Base-by-base conservation (phyloP, 495 filamentous ascomycete genomes). In the Penicillium arizonense region DNA sequence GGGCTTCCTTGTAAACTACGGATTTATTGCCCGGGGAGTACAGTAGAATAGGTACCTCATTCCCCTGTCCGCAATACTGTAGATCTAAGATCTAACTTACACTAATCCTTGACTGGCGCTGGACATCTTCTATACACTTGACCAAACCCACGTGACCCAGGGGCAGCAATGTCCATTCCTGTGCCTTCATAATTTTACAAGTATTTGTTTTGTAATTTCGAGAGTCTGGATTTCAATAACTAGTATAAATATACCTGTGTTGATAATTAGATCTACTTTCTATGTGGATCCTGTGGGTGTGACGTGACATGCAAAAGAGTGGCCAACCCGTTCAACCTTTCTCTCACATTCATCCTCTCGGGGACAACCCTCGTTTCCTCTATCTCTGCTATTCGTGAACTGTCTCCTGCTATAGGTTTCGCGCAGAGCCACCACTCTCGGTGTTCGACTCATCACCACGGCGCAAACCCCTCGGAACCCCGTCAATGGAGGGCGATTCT, bases 401-500 rank as follows among this genome's bases (percentile, higher is more conserved):
- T 13, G 11, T 14, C n/a, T 26, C 38, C 37, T 20, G 35, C 30
- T 8, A 21, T 39, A 39, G 26, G 33, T 16, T 18, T 33, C 36
- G 38, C 51, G 44, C 38, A 16, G 16, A 36, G 32, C 28, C 41
- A 39, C 51, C 48, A 42, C 28, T 24, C n/a, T 39, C 21, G n/a
- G 28, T 30, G 24, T 16, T 44, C 16, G 7, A 46, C 26, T 47
- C 37, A 30, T 40, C 38, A 32, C 14, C 21, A 28, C 38, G 16
- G 28, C 30, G 38, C 28, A 35, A 39, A 44, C 50, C 43, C 37
- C 39, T 28, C 20, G 33, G 24, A 36, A 21, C 37, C 39, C 52
- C 53, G 57, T 40, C 52, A 47, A 76, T 74, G 73, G 71, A 72
- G 56, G 61, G 56, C 50, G 66, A 71, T 23, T 49, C 47, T 20